Base-by-base conservation (phyloP, 129 eudicot genomes). In the Heracleum sosnowskyi region DNA sequence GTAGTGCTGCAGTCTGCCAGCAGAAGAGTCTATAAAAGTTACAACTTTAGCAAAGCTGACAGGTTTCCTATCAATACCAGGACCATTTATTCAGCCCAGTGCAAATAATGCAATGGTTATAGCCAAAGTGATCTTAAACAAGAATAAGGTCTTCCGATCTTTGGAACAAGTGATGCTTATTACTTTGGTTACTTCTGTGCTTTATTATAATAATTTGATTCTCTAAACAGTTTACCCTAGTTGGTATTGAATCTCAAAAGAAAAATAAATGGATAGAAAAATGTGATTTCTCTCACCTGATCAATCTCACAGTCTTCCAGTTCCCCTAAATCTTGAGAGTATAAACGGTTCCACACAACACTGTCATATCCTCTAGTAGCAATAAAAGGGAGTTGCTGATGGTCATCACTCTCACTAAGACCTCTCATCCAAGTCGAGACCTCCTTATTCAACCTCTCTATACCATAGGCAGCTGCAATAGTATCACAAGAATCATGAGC, bases 311-410 rank as follows among this genome's bases (percentile, higher is more conserved):
- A 79, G 69, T 87, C 94, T 57, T 87, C 86, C 77, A 88, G 79
- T 71, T 88, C 94, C 24, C 83, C 53, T 66, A 73, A 75, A 80
- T 95, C 98, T 95, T 94, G 85, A 29, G 99, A 95, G 83, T 95
- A 95, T 62, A 95, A 82, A 74, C 99, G 99, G 78, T 86, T 95
- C 99, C 99, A 95, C 63, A 95, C 99, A 84, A 95, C 92, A 77
- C 97, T 95, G 79, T 95, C 97, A 73, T 95, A 95, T 62, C 99
- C 99, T 83, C 90, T 90, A 69, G 89, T 92, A 66, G 99, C 99
- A 72, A 90, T 82, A 81, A 95, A 95, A 62, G 99, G 97, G 71
- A 89, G 73, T 45, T 80, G 76, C 16, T 88, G 80, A 81, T 79
- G 70, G 41, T 76, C 73, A 66, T 86, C 95, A 73, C 47, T 74